A percentile compares a stretch with the other conserved stretches of the same genome.
Evolutionary conservation across 768 basidiomycete species (phyloP).

Genomic region (Leccinum subgranulosum): DNA sequence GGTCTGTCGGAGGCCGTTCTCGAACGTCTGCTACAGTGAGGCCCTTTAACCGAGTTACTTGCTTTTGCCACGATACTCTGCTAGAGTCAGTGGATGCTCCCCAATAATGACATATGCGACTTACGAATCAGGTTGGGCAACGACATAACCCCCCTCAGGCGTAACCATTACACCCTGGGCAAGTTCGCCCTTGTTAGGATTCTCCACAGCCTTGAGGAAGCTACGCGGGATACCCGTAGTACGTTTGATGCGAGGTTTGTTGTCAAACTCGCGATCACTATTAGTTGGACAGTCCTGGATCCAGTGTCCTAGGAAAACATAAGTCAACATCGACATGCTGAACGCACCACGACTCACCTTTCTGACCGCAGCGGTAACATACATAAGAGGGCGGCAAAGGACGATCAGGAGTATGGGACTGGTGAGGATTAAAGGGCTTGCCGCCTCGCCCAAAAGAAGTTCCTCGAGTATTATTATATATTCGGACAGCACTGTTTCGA

Average conservation of each 20-base stretch:
- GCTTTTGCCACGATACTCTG: conserved; percentile 94
- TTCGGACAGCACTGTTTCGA: conserved; percentile 59
- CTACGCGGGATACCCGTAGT: conserved; percentile 98
- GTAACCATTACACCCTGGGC: conserved; percentile 96
- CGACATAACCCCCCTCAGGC: conserved; percentile 96
- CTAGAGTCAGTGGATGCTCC: conserved; percentile 1
- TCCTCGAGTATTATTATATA: conserved; percentile 63
- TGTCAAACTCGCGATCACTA: conserved; percentile 91
- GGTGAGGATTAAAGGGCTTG: conserved; percentile 44
- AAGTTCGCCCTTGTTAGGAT: conserved; percentile 67
- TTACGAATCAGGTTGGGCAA: conserved; percentile 94
- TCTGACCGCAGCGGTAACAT: conserved; percentile 97
- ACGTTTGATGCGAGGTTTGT: conserved; percentile 92
- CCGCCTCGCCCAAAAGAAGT: conserved; percentile 60
- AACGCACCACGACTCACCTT: conserved; percentile 54
- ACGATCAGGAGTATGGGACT: conserved; percentile 59
- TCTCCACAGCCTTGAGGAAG: conserved; percentile 95
- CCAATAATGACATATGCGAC: conserved; percentile 31
- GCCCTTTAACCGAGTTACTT: conserved; percentile 73
- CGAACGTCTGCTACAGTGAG: conserved; percentile 88
- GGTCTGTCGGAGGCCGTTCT: conserved; percentile 77
- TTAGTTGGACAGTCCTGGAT: conserved; percentile 99
- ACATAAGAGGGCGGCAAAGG: conserved; percentile 94
- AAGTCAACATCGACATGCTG: neutral
- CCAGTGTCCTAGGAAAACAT: conserved; percentile 78